phyloP scores from a whole-genome alignment of 306 rosid species.

The Quercus suber region DNA sequence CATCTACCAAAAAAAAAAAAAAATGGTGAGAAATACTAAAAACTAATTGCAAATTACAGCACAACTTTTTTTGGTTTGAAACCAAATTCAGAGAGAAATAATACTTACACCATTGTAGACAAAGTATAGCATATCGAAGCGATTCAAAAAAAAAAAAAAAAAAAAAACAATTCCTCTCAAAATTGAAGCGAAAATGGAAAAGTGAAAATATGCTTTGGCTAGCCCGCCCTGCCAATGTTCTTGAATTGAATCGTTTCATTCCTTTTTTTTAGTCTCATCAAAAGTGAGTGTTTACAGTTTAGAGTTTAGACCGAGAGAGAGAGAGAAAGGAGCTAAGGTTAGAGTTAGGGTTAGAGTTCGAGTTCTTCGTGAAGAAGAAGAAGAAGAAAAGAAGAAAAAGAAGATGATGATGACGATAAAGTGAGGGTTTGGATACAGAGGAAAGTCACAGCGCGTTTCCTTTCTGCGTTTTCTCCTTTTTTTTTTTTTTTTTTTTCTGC shows the following conservation, averaged over 20 bases:
- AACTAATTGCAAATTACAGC: too few relatives aligned
- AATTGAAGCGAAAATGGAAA: conserved; percentile 5
- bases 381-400: too few relatives aligned
- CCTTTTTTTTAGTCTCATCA: neutral
- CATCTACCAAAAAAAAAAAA: too few relatives aligned
- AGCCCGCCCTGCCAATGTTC: neutral
- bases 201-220: neutral
- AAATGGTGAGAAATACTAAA: too few relatives aligned
- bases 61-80: too few relatives aligned
- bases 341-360: neutral
- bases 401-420: too few relatives aligned
- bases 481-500: too few relatives aligned
- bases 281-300: neutral
- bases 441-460: too few relatives aligned
- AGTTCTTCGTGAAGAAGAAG: too few relatives aligned
- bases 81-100: neutral
- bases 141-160: neutral
- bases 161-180: conserved; percentile 20
- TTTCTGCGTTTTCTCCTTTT: too few relatives aligned
- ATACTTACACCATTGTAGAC: neutral
- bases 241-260: conserved; percentile 15
- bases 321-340: neutral
- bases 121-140: conserved; percentile 31
- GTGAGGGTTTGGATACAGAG: too few relatives aligned
- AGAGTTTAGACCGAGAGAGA: conserved; percentile 12